phyloP scores from a whole-genome alignment of 305 asterid genomes.

The Solanum hybrid region DNA sequence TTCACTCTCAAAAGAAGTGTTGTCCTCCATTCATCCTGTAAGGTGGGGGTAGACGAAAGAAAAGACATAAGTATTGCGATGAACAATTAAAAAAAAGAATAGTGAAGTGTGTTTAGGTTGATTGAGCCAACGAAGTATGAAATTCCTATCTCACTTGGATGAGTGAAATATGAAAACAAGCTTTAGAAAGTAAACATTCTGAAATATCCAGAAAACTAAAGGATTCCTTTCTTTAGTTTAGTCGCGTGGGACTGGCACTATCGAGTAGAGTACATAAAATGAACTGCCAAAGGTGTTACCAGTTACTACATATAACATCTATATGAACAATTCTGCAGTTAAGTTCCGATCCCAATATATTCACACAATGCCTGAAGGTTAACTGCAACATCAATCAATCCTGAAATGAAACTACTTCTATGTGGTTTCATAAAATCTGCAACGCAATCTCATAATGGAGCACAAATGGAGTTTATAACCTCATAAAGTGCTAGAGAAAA shows the following conservation, averaged over 20 bases:
- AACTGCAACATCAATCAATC: background rate
- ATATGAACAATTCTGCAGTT: background rate
- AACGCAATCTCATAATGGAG: background rate
- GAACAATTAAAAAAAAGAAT: background rate
- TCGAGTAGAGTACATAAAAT: background rate
- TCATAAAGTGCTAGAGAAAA: background rate
- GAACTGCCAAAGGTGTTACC: background rate
- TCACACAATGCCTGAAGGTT: background rate
- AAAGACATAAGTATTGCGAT: background rate
- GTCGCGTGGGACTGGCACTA: background rate
- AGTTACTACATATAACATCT: background rate
- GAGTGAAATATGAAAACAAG: background rate
- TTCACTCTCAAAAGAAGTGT: slow-evolving; percentile 73
- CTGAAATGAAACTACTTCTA: background rate
- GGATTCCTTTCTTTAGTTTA: background rate
- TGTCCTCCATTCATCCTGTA: slow-evolving; percentile 44
- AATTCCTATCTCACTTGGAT: background rate
- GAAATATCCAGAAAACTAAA: background rate
- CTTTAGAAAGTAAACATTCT: background rate
- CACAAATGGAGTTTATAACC: background rate
- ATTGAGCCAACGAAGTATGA: background rate
- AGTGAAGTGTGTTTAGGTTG: background rate
- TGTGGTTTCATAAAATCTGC: background rate
- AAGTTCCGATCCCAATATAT: background rate
- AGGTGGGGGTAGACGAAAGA: background rate